Conservation (phyloP, 1,284 basidiomycete species). For the Uromyces viciae-fabae region DNA sequence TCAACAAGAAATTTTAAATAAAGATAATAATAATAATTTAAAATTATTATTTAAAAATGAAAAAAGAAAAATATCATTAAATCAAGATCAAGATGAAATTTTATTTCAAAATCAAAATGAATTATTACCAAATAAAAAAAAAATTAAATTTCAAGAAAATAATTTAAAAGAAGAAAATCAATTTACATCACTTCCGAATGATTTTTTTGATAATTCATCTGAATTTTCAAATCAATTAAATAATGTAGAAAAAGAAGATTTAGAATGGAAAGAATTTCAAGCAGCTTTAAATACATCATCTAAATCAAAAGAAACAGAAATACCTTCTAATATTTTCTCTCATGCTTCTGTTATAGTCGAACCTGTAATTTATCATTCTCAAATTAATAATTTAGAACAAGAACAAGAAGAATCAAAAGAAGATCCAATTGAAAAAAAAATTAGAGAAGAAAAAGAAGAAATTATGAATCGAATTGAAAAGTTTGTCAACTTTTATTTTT, state of each 20-base stretch:
- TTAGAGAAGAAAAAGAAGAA: constrained; percentile 48
- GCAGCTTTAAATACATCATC: constrained; percentile 67
- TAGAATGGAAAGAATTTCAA: constrained; percentile 43
- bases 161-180: too few species aligned
- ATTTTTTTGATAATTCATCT: constrained; percentile 41
- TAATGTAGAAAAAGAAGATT: constrained; percentile 17
- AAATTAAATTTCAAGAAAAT: too few species aligned
- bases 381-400: constrained; percentile 66
- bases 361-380: constrained; percentile 27
- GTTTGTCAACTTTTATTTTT: neutral
- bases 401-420: constrained; percentile 71
- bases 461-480: constrained; percentile 45
- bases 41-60: too few species aligned
- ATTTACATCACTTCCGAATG: constrained; percentile 28
- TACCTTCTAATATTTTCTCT: constrained; percentile 52
- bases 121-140: too few species aligned
- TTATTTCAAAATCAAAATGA: too few species aligned
- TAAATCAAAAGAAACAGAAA: constrained; percentile 59
- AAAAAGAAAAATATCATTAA: too few species aligned
- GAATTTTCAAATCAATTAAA: neutral
- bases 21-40: too few species aligned
- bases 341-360: constrained; percentile 51
- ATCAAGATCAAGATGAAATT: too few species aligned
- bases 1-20: too few species aligned
- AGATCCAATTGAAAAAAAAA: constrained; percentile 65